Percentiles rank a stretch among this genome's conserved stretches.
phyloP scores from a whole-genome alignment of 2,329 filamentous ascomycete species.

The Zasmidium citrigriseum region DNA sequence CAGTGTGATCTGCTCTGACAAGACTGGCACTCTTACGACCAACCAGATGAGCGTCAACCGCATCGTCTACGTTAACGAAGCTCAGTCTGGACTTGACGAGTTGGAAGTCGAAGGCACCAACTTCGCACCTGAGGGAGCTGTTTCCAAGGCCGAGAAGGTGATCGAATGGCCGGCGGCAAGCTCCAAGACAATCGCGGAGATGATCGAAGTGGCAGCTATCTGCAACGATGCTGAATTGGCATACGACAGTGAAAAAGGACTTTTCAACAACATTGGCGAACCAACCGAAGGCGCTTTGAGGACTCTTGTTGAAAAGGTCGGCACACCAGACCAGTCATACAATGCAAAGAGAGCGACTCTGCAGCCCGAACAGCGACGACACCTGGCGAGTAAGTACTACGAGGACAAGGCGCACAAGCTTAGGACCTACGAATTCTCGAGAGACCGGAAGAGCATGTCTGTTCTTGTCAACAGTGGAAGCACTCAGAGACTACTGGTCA shows the following conservation, averaged over 20 bases:
- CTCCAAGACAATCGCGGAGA: slow-evolving; percentile 77
- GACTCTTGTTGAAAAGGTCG: slow-evolving; percentile 90
- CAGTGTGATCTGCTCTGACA: slow-evolving; percentile 99
- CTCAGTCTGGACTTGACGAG: slow-evolving; percentile 75
- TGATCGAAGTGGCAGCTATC: slow-evolving; percentile 68
- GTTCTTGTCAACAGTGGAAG: slow-evolving; percentile 75
- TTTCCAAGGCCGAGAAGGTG: slow-evolving; percentile 66
- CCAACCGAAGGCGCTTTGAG: slow-evolving; percentile 92
- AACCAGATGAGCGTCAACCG: slow-evolving; percentile 99
- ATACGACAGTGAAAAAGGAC: slow-evolving; percentile 73
- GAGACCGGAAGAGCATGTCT: slow-evolving; percentile 99
- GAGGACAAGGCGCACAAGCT: slow-evolving; percentile 73
- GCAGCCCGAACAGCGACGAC: slow-evolving; percentile 63
- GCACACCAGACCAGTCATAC: slow-evolving; percentile 67
- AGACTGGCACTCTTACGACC: slow-evolving; percentile 95
- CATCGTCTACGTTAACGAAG: slow-evolving; percentile 76
- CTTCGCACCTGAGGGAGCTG: slow-evolving; percentile 78
- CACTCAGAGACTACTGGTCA: slow-evolving; percentile 82
- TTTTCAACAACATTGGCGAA: slow-evolving; percentile 84
- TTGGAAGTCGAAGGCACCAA: slow-evolving; percentile 90
- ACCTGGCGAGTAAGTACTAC: slow-evolving; percentile 82
- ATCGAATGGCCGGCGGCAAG: slow-evolving; percentile 68
- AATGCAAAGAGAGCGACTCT: slow-evolving; percentile 55
- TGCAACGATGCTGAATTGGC: slow-evolving; percentile 88
- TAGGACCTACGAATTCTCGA: slow-evolving; percentile 93